Evolutionary conservation across 75 land plant genomes (phyloP), one percentile per base, ranked within the genome.

Genomic region (Selaginella moellendorffii): DNA sequence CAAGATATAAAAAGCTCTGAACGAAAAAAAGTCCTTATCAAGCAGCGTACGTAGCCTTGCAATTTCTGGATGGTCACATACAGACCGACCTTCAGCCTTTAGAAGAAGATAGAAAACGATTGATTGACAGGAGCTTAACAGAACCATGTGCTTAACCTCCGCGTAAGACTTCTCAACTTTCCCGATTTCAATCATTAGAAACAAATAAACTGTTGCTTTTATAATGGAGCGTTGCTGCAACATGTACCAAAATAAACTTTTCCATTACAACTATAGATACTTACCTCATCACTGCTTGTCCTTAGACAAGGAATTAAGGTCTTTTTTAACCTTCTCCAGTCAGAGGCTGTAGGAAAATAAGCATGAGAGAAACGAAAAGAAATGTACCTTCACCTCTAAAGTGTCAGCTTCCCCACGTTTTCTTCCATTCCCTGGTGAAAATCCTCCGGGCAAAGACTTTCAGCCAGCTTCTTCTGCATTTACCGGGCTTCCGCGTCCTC

Each of bases 191-290:
- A 93, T 84, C 98, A 36, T 36, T n/a, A n/a, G n/a, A 36, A 5
- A 5, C 46, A 36, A 5, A 36, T 36, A 36, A 36, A 36, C 10
- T 36, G 46, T 14, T 36, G n/a, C n/a, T n/a, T n/a, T n/a, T n/a
- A 70, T 60, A 89, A 96, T 28, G 99, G 99, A 61, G 96, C 91
- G 74, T 85, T 78, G 79, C 99, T 95, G 78, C 31, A 69, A 67
- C n/a, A n/a, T n/a, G n/a, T n/a, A n/a, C n/a, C n/a, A n/a, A n/a
- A n/a, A n/a, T n/a, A n/a, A n/a, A n/a, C n/a, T n/a, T n/a, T n/a
- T n/a, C n/a, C n/a, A n/a, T n/a, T n/a, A n/a, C n/a, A n/a, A n/a
- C n/a, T n/a, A n/a, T n/a, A n/a, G n/a, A n/a, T n/a, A n/a, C n/a
- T n/a, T 52, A 86, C 96, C 87, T 86, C 74, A 77, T 71, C 0